Percentiles rank a stretch among this genome's conserved stretches.
Evolutionary conservation across 495 filamentous ascomycete genomes (phyloP).

Genomic region (Letharia columbiana): DNA sequence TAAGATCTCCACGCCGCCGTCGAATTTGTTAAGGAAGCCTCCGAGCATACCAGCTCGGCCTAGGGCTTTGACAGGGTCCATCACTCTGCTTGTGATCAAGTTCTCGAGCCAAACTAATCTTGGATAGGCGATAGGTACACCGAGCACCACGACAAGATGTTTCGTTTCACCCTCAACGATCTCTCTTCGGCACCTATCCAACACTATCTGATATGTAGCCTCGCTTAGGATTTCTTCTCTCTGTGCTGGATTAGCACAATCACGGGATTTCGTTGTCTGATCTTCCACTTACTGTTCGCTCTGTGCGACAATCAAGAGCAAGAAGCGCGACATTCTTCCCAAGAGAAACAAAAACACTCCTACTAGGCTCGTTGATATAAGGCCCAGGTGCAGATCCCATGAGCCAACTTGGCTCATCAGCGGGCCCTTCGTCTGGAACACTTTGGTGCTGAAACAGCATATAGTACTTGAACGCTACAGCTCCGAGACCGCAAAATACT

Average conservation of each 20-base stretch:
- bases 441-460: conserved; percentile 97
- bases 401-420: conserved; percentile 85
- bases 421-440: conserved; percentile 64
- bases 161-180: conserved; percentile 75
- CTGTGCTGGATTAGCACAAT: conserved; percentile 32
- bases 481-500: conserved; percentile 81
- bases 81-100: conserved; percentile 66
- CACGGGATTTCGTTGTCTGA: too few relatives aligned
- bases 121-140: conserved; percentile 88
- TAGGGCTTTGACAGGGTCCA: conserved; percentile 83
- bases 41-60: conserved; percentile 76
- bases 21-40: conserved; percentile 75
- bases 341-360: conserved; percentile 77
- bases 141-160: conserved; percentile 78
- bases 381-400: conserved; percentile 73
- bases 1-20: conserved; percentile 86
- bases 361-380: conserved; percentile 78
- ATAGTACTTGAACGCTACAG: conserved; percentile 94
- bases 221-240: conserved; percentile 70
- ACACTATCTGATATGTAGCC: conserved; percentile 72
- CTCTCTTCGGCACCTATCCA: conserved; percentile 73
- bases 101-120: conserved; percentile 69
- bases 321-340: conserved; percentile 73
- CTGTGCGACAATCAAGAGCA: conserved; percentile 84
- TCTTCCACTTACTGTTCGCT: conserved; percentile 52